phyloP scores from a whole-genome alignment of 2,329 filamentous ascomycete species.

The Beauveria bassiana region DNA sequence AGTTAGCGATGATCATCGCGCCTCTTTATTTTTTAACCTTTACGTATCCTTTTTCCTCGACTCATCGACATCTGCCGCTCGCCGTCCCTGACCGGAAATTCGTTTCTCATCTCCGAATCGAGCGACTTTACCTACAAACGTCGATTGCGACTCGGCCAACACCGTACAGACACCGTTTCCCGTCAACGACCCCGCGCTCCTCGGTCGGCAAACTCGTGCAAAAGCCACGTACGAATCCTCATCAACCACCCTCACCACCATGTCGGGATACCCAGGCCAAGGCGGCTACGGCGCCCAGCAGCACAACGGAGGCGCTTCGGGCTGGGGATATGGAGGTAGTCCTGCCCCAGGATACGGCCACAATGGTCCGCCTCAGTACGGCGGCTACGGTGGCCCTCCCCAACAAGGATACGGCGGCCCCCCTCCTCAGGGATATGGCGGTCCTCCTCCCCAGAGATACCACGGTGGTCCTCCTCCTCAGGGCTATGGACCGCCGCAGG shows the following conservation, averaged over 20 bases:
- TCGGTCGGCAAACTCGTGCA: background rate
- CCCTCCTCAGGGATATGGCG: constrained; percentile 16
- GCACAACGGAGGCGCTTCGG: constrained; percentile 22
- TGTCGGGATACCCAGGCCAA: constrained; percentile 36
- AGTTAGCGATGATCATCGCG: background rate
- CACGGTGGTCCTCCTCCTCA: constrained; percentile 16
- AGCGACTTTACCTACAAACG: background rate
- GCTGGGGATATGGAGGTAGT: constrained; percentile 24
- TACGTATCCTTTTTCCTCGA: background rate
- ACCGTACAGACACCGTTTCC: background rate
- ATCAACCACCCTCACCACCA: constrained; percentile 15
- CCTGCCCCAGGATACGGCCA: constrained; percentile 16
- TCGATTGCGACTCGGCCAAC: background rate
- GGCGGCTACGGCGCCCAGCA: constrained; percentile 29
- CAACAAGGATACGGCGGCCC: constrained; percentile 16
- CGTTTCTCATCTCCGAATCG: background rate
- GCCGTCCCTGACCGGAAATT: background rate
- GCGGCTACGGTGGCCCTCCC: constrained; percentile 17
- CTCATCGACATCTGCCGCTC: background rate
- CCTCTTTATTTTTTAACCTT: background rate
- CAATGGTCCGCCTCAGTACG: constrained; percentile 20
- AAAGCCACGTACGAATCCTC: background rate
- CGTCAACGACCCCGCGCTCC: background rate
- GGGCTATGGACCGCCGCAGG: constrained; percentile 17
- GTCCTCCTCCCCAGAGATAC: constrained; percentile 17